Evolutionary conservation across 2,329 filamentous ascomycete species (phyloP).

Genomic region (Balansia obtecta): DNA sequence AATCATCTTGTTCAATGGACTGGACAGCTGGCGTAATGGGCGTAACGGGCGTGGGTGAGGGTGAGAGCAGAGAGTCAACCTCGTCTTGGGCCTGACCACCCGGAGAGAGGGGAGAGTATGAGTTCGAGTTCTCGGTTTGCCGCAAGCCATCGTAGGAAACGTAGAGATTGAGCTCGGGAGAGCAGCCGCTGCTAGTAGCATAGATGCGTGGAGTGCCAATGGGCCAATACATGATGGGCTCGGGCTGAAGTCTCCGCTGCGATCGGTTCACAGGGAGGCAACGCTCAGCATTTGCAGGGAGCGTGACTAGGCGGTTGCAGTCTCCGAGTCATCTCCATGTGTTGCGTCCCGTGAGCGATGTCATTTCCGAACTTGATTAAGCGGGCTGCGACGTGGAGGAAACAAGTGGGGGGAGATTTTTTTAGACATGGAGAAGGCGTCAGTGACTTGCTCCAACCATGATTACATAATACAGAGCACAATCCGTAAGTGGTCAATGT

Average conservation of each 20-base stretch:
- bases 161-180: conserved; percentile 35
- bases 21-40: conserved; percentile 45
- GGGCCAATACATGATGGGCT: conserved; percentile 73
- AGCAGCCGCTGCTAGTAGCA: conserved; percentile 58
- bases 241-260: conserved; percentile 17
- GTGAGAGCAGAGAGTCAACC: conserved; percentile 20
- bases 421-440: no score
- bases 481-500: not conserved
- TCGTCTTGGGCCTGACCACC: conserved; percentile 19
- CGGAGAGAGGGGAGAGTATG: conserved; percentile 4
- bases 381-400: not conserved
- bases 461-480: not conserved
- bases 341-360: not conserved
- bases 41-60: conserved; percentile 36
- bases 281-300: conserved; percentile 7
- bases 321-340: conserved; percentile 15
- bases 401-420: not conserved
- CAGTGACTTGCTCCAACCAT: not conserved
- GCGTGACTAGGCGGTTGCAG: conserved; percentile 11
- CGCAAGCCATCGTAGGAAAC: conserved; percentile 49
- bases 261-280: conserved; percentile 1
- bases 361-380: not conserved
- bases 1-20: conserved; percentile 43
- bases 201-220: conserved; percentile 75
- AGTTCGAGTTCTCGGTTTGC: conserved; percentile 19